Conservation (phyloP, 805 yeast species). For the Lipomyces sp. region DNA sequence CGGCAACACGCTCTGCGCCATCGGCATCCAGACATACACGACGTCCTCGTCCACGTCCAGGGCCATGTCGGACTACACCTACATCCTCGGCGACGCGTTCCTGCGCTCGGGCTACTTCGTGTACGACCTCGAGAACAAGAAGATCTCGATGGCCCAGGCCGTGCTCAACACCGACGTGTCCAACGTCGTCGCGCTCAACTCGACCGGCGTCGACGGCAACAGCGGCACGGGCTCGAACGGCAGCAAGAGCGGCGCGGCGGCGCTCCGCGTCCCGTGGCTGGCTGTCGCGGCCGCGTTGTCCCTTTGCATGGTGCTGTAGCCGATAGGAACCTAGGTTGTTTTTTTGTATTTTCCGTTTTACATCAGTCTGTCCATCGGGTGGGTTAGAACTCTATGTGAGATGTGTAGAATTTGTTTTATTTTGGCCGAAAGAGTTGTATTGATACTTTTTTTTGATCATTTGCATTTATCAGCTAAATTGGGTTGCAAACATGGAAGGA, state of each 20-base stretch:
- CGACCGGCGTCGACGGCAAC: conserved; percentile 17
- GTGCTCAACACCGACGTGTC: conserved; percentile 18
- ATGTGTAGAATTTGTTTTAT: no score
- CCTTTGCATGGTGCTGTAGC: background rate
- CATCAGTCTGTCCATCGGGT: no score
- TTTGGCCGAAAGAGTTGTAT: no score
- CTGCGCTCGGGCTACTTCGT: conserved; percentile 61
- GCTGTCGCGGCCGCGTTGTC: background rate
- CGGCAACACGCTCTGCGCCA: conserved; percentile 30
- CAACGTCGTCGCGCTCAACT: conserved; percentile 13
- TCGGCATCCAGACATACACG: conserved; percentile 29
- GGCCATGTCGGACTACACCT: conserved; percentile 29
- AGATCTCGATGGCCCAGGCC: conserved; percentile 57
- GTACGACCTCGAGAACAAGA: conserved; percentile 56
- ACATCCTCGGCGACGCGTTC: conserved; percentile 54
- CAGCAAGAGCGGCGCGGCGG: no score
- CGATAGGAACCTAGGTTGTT: no score
- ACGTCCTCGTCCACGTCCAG: conserved; percentile 6
- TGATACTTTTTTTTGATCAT: no score
- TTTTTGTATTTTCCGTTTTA: no score
- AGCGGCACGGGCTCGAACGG: conserved; percentile 7
- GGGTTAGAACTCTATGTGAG: no score
- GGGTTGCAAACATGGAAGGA: no score
- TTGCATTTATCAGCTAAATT: no score
- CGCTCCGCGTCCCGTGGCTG: no score